phyloP scores from a whole-genome alignment of 768 basidiomycete genomes.

The Russula sp. region DNA sequence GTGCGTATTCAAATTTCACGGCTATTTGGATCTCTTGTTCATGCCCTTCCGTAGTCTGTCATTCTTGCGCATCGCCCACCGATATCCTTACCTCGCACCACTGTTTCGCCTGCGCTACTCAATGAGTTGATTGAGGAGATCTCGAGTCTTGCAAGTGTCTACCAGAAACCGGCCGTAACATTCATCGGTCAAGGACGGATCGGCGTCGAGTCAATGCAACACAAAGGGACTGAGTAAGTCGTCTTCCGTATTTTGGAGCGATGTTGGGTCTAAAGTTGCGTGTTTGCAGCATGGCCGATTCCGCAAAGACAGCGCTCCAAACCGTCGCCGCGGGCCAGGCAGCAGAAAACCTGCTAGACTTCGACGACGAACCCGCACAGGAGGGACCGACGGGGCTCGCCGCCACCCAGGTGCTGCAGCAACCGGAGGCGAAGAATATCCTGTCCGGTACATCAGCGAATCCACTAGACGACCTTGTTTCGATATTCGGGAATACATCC shows the following conservation, averaged over 20 bases:
- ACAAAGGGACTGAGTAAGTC: constrained; percentile 59
- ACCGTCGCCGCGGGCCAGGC: constrained; percentile 90
- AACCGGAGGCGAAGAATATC: constrained; percentile 70
- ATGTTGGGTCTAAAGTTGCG: constrained; percentile 11
- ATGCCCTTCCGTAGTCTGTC: constrained; percentile 54
- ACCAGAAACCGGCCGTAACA: constrained; percentile 95
- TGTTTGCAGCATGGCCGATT: constrained; percentile 51
- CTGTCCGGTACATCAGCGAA: constrained; percentile 80
- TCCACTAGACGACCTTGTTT: constrained; percentile 90
- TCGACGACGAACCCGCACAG: constrained; percentile 66
- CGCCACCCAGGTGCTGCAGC: constrained; percentile 68
- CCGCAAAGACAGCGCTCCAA: constrained; percentile 81
- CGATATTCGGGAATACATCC: constrained; percentile 71
- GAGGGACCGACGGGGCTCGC: constrained; percentile 75
- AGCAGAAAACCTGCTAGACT: constrained; percentile 93
- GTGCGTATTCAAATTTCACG: constrained; percentile 39
- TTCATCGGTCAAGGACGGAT: constrained; percentile 92
- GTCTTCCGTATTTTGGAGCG: constrained; percentile 2
- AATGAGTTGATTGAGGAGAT: constrained; percentile 92
- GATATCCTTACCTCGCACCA: constrained; percentile 89
- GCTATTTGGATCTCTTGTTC: background rate
- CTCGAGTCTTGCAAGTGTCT: constrained; percentile 87
- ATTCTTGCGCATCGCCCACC: constrained; percentile 91
- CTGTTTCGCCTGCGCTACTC: constrained; percentile 79
- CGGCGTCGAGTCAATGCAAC: constrained; percentile 73